Conservation (phyloP, 768 basidiomycete genomes). For the Jaapia argillacea region DNA sequence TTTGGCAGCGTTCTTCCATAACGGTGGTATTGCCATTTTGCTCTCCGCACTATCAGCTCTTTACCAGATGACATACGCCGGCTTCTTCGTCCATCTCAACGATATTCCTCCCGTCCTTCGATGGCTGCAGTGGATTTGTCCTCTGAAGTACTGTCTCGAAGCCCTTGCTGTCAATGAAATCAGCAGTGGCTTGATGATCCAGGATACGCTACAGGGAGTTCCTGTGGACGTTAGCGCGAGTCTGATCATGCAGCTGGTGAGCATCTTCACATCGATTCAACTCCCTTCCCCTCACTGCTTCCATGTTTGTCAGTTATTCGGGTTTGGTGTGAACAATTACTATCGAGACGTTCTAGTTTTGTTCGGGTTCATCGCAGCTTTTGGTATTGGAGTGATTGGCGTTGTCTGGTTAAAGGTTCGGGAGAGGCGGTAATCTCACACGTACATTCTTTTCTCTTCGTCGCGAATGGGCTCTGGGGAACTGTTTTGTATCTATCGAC, state of each 20-base stretch:
- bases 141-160: constrained; percentile 75
- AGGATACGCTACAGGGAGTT: constrained; percentile 72
- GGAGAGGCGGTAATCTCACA: constrained; percentile 65
- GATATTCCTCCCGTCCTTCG: constrained; percentile 84
- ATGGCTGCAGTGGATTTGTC: constrained; percentile 89
- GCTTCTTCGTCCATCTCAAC: constrained; percentile 85
- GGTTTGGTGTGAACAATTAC: constrained; percentile 73
- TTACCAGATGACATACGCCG: constrained; percentile 83
- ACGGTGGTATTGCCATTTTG: constrained; percentile 87
- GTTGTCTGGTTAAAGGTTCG: constrained; percentile 71
- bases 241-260: constrained; percentile 78
- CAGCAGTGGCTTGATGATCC: constrained; percentile 75
- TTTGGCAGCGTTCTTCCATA: constrained; percentile 71
- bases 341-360: constrained; percentile 85
- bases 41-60: constrained; percentile 67
- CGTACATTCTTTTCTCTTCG: too few species aligned
- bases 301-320: constrained; percentile 60
- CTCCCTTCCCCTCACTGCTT: constrained; percentile 2
- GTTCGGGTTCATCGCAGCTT: constrained; percentile 80
- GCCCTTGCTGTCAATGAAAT: constrained; percentile 92
- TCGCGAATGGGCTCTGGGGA: too few species aligned
- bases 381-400: constrained; percentile 59
- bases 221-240: constrained; percentile 71
- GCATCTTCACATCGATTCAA: constrained; percentile 15
- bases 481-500: too few species aligned